Evolutionary conservation across 345 rosid genomes (phyloP), one percentile per base, ranked within the genome.

Genomic region (Iberis pinnata): DNA sequence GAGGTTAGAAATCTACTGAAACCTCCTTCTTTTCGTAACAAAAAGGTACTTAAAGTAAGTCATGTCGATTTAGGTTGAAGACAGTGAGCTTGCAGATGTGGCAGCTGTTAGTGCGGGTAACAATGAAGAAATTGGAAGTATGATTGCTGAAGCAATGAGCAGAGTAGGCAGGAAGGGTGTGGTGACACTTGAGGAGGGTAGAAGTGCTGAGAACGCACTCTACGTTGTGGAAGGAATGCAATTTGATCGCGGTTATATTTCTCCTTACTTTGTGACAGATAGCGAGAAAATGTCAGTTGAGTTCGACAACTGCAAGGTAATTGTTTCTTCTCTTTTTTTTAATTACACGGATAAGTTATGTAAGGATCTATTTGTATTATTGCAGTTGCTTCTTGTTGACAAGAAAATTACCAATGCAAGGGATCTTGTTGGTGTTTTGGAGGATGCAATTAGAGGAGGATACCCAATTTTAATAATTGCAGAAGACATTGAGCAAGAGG

Each of bases 221-320:
- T 93, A 93, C 70, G 97, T 88, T 15, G 99, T 93, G 26, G 99
- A 93, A 71, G 99, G 99, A 62, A 93, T 88, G 99, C 99, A 93
- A 53, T 93, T 93, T 67, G 99, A 93, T 19, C 94, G 97, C 7
- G 99, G 99, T 58, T 93, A 93, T 51, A 86, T 88, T 63, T 93
- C 99, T 19, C 99, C 99, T 13, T 93, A 88, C 76, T 93, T 93
- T 43, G 97, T 93, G 8, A 93, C 97, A 1, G 97, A 93, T 57
- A 73, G 95, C 26, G 97, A 93, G 76, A 93, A 88, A 76, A 93
- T 93, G 99, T 36, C 99, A 2, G 99, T 86, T 54, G 99, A 93
- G 64, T 93, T 24, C 46, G 99, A 93, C 37, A 88, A 88, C 59
- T 93, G 95, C 89, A 93, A 93, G 97, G 99, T 92, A 69, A 20